These are phyloP conservation scores for Hypoxylon rubiginosum DNA, from an alignment of 2,329 filamentous ascomycete genomes.

Conservation along the genomic window DNA sequence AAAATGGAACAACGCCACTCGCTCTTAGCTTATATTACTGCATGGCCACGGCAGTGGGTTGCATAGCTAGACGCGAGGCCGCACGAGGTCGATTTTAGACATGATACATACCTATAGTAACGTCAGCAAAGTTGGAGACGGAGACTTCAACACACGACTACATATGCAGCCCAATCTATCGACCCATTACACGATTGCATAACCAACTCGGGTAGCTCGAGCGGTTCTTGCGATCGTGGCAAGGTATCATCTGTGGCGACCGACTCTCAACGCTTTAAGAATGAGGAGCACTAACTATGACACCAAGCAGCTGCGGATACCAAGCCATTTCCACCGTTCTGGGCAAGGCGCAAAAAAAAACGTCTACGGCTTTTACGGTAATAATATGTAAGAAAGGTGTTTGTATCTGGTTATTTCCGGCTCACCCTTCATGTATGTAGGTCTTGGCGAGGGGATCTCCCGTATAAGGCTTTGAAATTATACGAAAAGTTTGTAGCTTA, in stretches of 20 bases:
- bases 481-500: neutral
- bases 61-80: constrained; percentile 33
- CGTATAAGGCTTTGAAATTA: neutral
- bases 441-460: constrained; percentile 27
- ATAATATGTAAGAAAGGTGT: neutral
- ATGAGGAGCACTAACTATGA: neutral
- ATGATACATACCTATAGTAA: constrained; percentile 20
- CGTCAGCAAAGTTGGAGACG: constrained; percentile 34
- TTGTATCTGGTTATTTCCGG: constrained; percentile 26
- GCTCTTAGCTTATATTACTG: constrained; percentile 28
- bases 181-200: constrained; percentile 13
- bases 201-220: neutral
- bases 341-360: constrained; percentile 2
- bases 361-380: neutral
- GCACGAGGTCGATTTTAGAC: constrained; percentile 34
- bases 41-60: constrained; percentile 38
- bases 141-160: constrained; percentile 21
- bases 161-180: constrained; percentile 35
- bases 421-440: constrained; percentile 8
- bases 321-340: neutral
- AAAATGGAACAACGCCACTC: constrained; percentile 35
- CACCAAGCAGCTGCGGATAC: neutral
- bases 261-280: neutral
- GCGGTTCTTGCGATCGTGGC: constrained; percentile 1
- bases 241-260: constrained; percentile 1